These are phyloP conservation scores for Cytospora paraplurivora DNA, from an alignment of 2,329 filamentous ascomycete genomes.

Conservation along the genomic window DNA sequence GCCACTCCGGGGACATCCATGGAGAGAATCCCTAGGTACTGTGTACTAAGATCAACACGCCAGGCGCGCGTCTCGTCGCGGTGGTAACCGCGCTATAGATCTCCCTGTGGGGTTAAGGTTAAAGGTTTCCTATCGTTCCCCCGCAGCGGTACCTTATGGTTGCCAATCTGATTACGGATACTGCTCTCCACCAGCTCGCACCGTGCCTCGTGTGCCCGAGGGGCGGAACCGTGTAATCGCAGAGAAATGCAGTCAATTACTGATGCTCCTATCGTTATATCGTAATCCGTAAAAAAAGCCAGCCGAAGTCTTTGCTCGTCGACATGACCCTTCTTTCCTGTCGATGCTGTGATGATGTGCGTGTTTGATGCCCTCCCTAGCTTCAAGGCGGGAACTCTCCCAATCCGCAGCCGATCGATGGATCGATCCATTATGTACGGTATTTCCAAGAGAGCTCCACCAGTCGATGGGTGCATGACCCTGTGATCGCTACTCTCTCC, in stretches of 20 bases:
- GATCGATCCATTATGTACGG: background rate
- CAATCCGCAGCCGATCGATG: background rate
- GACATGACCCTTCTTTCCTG: slow-evolving; percentile 8
- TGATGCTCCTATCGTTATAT: slow-evolving; percentile 24
- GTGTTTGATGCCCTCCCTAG: background rate
- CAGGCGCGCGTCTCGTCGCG: too few relatives aligned
- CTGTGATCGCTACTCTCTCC: background rate
- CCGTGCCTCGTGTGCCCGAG: too few relatives aligned
- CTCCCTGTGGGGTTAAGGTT: too few relatives aligned
- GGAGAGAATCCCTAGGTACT: too few relatives aligned
- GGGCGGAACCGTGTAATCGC: background rate
- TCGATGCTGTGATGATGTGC: slow-evolving; percentile 1
- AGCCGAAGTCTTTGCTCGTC: slow-evolving; percentile 4
- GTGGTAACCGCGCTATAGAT: too few relatives aligned
- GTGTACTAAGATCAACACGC: too few relatives aligned
- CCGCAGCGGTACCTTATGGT: too few relatives aligned
- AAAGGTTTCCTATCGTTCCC: too few relatives aligned
- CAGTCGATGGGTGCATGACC: background rate
- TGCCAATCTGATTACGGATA: too few relatives aligned
- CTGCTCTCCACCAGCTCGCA: too few relatives aligned
- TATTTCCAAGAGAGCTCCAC: background rate
- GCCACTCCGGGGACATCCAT: too few relatives aligned
- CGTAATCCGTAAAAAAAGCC: slow-evolving; percentile 13
- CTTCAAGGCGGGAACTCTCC: background rate
- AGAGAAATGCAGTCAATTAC: slow-evolving; percentile 21